These are phyloP conservation scores for Cladosporium velox DNA, from an alignment of 2,329 filamentous ascomycete species.

Conservation along the genomic window DNA sequence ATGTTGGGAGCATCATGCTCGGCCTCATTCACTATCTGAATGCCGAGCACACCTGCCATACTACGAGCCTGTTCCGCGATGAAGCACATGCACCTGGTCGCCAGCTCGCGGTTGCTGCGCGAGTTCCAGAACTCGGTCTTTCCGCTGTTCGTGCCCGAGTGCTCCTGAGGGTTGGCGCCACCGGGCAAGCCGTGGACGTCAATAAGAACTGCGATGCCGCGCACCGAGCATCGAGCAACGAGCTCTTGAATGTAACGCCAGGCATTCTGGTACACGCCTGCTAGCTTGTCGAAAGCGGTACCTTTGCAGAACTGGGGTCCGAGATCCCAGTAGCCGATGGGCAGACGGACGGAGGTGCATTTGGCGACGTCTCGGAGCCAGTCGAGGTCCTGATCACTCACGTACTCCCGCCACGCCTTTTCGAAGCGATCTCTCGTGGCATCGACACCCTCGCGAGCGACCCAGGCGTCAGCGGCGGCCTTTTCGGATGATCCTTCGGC, in stretches of 20 bases:
- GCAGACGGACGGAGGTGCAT: constrained; percentile 60
- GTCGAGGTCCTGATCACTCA: constrained; percentile 54
- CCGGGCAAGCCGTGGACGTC: constrained; percentile 62
- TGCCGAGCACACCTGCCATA: constrained; percentile 53
- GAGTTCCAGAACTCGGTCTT: constrained; percentile 56
- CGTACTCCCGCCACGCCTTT: constrained; percentile 54
- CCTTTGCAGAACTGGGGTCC: constrained; percentile 52
- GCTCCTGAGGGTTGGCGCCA: constrained; percentile 57
- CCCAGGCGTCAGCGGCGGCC: constrained; percentile 52
- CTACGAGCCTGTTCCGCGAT: constrained; percentile 51
- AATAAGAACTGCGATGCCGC: constrained; percentile 58
- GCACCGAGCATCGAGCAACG: constrained; percentile 46
- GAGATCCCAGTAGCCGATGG: constrained; percentile 62
- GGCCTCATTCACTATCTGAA: constrained; percentile 62
- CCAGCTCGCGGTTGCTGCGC: constrained; percentile 46
- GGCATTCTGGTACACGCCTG: constrained; percentile 54
- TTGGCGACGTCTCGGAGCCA: constrained; percentile 56
- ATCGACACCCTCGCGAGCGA: constrained; percentile 51
- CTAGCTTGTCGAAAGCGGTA: constrained; percentile 55
- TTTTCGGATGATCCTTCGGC: constrained; percentile 53
- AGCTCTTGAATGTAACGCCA: constrained; percentile 55
- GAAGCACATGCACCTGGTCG: constrained; percentile 52
- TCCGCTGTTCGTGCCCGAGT: constrained; percentile 57
- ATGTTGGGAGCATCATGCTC: constrained; percentile 52
- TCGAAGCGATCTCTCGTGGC: constrained; percentile 55